Evolutionary conservation across 2,329 filamentous ascomycete species (phyloP).

Genomic region (Pleoardoris graminearum): DNA sequence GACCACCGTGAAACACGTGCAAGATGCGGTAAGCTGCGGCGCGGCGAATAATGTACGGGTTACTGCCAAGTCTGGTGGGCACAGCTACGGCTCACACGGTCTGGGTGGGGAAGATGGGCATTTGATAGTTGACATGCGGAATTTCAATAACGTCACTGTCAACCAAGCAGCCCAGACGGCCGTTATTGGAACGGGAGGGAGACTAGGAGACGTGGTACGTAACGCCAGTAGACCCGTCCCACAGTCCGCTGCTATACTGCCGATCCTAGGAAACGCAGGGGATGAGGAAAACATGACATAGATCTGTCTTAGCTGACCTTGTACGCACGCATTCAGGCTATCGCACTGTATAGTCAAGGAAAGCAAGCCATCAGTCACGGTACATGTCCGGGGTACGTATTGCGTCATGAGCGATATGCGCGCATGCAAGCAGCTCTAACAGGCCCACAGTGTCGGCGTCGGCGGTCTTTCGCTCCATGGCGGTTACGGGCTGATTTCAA

Average conservation of each 20-base stretch:
- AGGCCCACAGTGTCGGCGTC: conserved; percentile 29
- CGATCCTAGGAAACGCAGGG: too few relatives aligned
- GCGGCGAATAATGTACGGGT: conserved; percentile 53
- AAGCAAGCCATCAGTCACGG: conserved; percentile 53
- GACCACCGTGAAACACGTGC: conserved; percentile 54
- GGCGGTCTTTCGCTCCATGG: conserved; percentile 32
- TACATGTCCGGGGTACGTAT: conserved; percentile 54
- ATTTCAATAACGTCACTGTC: conserved; percentile 49
- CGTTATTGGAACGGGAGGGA: conserved; percentile 51
- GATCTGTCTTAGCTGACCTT: too few relatives aligned
- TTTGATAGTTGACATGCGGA: conserved; percentile 52
- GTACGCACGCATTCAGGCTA: too few relatives aligned
- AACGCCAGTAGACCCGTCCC: too few relatives aligned
- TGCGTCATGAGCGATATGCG: neutral
- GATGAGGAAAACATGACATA: too few relatives aligned
- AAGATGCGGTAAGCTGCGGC: conserved; percentile 61
- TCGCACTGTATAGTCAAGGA: conserved; percentile 32
- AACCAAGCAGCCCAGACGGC: conserved; percentile 47
- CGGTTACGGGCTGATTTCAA: conserved; percentile 34
- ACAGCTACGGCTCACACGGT: conserved; percentile 60
- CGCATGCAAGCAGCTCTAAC: conserved; percentile 11
- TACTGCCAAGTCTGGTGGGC: conserved; percentile 64
- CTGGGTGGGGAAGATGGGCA: conserved; percentile 53
- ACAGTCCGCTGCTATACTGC: too few relatives aligned
- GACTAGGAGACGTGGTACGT: conserved; percentile 49